These are phyloP conservation scores for Alternaria sp. DNA, from an alignment of 2,329 filamentous ascomycete species.

Conservation along the genomic window DNA sequence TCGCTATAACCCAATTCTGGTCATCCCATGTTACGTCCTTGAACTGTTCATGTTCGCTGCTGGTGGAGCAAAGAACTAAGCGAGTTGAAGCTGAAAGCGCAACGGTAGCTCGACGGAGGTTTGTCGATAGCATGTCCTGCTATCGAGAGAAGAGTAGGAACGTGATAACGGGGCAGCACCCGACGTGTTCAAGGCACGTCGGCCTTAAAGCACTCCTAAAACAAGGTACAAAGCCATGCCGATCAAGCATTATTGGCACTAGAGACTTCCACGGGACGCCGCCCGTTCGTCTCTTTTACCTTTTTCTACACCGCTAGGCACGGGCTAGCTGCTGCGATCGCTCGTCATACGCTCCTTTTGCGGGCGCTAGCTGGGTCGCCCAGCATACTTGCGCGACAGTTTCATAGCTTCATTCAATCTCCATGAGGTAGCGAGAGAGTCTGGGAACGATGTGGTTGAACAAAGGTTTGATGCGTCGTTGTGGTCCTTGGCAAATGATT, in stretches of 20 bases:
- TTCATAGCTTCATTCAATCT: not conserved
- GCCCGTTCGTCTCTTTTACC: constrained; percentile 9
- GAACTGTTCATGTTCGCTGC: constrained; percentile 32
- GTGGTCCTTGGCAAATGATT: not conserved
- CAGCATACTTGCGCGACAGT: not conserved
- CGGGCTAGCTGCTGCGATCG: not conserved
- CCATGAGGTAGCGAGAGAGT: not conserved
- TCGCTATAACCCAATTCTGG: constrained; percentile 62
- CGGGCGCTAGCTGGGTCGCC: not conserved
- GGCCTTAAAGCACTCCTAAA: constrained; percentile 14
- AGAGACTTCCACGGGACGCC: not conserved
- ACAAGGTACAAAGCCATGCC: constrained; percentile 12
- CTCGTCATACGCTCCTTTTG: constrained; percentile 7
- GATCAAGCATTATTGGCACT: constrained; percentile 4
- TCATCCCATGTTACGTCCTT: constrained; percentile 64
- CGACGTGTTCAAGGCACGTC: not conserved
- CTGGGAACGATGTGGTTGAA: not conserved
- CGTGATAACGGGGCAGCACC: not conserved
- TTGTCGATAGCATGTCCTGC: constrained; percentile 6
- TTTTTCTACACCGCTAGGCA: constrained; percentile 14
- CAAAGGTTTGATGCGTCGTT: not conserved
- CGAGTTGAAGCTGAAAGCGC: constrained; percentile 17
- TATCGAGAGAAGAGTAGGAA: not conserved
- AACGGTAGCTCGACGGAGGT: constrained; percentile 7
- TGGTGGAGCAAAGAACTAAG: constrained; percentile 17